phyloP scores from a whole-genome alignment of 441 rosid species.

The Erodium moschatum region DNA sequence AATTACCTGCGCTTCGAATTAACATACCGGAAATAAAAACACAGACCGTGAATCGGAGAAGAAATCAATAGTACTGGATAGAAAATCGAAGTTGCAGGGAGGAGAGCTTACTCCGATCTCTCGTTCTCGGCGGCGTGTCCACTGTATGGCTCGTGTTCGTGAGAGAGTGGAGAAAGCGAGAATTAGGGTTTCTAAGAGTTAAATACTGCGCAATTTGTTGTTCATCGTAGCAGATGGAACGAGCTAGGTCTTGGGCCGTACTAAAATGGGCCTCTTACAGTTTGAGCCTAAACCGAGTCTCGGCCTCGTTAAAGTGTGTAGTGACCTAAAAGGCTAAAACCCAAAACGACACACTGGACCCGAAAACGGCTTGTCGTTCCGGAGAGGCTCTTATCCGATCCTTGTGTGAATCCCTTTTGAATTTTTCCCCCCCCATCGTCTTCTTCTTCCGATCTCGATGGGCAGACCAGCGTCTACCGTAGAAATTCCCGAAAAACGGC shows the following conservation, averaged over 20 bases:
- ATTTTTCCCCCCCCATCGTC: too few relatives aligned
- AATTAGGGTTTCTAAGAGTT: background rate
- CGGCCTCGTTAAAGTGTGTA: background rate
- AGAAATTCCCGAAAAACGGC: conserved; percentile 29
- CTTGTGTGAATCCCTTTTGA: too few relatives aligned
- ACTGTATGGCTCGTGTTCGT: background rate
- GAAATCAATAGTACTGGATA: background rate
- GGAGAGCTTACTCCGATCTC: background rate
- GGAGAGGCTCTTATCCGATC: background rate
- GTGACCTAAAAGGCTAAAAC: background rate
- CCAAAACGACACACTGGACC: too few relatives aligned
- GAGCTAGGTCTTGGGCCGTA: too few relatives aligned
- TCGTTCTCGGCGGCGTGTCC: background rate
- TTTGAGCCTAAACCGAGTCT: background rate
- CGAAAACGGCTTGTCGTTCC: background rate
- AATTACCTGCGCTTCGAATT: background rate
- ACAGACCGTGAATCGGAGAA: background rate
- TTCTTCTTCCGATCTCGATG: conserved; percentile 20
- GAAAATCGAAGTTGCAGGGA: background rate
- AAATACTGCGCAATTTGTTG: too few relatives aligned
- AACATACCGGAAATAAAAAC: background rate
- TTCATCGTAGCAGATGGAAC: too few relatives aligned
- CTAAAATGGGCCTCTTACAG: background rate
- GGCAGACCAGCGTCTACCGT: conserved; percentile 33
- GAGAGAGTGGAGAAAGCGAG: background rate